These are phyloP conservation scores for Saccharomyces uvarum DNA, from an alignment of 1,139 yeast genomes.

Conservation along the genomic window DNA sequence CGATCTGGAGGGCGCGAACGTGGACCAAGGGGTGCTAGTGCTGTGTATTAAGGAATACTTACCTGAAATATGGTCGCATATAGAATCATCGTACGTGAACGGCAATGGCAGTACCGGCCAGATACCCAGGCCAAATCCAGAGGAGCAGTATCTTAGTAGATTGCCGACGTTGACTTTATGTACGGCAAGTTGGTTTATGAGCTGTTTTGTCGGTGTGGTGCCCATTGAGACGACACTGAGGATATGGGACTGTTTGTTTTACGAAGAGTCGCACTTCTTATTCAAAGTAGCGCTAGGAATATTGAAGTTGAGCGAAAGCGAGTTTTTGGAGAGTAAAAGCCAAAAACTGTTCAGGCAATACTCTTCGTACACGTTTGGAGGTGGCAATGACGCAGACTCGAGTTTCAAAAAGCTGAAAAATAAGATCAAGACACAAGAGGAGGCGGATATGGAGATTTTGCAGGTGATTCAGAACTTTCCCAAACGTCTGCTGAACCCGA, in stretches of 20 bases:
- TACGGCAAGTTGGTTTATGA: slow-evolving; percentile 97
- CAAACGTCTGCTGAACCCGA: slow-evolving; percentile 62
- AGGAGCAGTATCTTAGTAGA: slow-evolving; percentile 59
- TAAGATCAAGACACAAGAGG: slow-evolving; percentile 16
- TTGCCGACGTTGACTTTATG: slow-evolving; percentile 87
- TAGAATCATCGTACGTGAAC: slow-evolving; percentile 33
- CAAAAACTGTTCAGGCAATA: background rate
- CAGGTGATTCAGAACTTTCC: slow-evolving; percentile 84
- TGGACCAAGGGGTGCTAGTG: slow-evolving; percentile 91
- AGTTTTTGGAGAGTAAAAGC: slow-evolving; percentile 6
- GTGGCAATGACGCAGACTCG: slow-evolving; percentile 6
- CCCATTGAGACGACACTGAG: slow-evolving; percentile 83
- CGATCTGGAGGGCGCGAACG: slow-evolving; percentile 84
- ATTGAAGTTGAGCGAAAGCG: slow-evolving; percentile 57
- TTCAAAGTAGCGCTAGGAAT: slow-evolving; percentile 78
- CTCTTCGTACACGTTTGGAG: slow-evolving; percentile 11
- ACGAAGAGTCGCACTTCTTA: slow-evolving; percentile 80
- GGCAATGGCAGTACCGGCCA: slow-evolving; percentile 5
- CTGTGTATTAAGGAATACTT: slow-evolving; percentile 73
- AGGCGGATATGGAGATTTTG: slow-evolving; percentile 76
- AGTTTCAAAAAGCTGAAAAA: slow-evolving; percentile 1
- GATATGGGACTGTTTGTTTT: slow-evolving; percentile 91
- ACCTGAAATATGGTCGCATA: slow-evolving; percentile 67
- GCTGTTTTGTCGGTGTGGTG: slow-evolving; percentile 76
- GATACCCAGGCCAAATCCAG: slow-evolving; percentile 5